These are phyloP conservation scores for Avena insularis DNA, from an alignment of 176 grass and related monocot species.

Conservation along the genomic window DNA sequence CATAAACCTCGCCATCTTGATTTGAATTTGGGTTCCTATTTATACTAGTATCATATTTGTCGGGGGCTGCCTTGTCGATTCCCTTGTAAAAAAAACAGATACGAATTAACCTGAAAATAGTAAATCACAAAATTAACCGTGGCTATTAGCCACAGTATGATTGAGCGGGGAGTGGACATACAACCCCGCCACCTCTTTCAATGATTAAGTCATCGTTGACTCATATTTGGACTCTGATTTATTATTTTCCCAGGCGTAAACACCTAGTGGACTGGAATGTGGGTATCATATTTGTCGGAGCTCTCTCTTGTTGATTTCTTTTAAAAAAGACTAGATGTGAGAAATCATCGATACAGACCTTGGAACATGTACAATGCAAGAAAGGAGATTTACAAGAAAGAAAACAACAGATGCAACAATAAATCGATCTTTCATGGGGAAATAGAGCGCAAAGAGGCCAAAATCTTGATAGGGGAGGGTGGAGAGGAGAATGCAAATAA, in stretches of 20 bases:
- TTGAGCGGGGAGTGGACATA: background rate
- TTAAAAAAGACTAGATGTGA: background rate
- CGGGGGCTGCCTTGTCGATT: background rate
- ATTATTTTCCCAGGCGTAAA: background rate
- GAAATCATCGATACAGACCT: background rate
- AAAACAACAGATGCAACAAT: background rate
- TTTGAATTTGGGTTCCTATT: background rate
- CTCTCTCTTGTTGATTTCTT: background rate
- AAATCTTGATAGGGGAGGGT: background rate
- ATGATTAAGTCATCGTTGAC: background rate
- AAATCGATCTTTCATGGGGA: background rate
- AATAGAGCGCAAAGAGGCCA: background rate
- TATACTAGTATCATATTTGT: background rate
- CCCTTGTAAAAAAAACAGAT: background rate
- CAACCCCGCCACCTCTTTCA: background rate
- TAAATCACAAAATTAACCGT: constrained; percentile 8
- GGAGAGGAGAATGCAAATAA: background rate
- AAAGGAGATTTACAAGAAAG: background rate
- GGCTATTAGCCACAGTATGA: background rate
- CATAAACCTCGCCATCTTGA: background rate
- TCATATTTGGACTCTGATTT: background rate
- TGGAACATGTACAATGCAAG: background rate
- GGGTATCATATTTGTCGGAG: background rate
- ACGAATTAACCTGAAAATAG: constrained; percentile 35
- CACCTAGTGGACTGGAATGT: background rate